Evolutionary conservation across 2,329 filamentous ascomycete genomes (phyloP).

Genomic region (Emmonsiellopsis sp.): DNA sequence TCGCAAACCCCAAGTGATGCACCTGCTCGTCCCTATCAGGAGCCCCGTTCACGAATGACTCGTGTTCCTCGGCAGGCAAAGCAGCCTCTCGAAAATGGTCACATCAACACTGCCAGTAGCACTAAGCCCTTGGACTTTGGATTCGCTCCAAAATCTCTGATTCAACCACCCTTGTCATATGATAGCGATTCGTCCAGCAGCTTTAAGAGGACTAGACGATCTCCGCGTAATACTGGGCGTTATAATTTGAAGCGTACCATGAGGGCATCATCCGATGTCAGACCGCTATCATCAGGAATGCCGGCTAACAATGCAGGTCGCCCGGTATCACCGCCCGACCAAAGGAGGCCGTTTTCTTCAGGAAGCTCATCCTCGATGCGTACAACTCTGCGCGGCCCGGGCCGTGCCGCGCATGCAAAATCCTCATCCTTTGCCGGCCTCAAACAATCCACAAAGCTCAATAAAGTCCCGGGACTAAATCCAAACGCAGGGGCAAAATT

Average conservation of each 20-base stretch:
- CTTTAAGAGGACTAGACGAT: conserved; percentile 58
- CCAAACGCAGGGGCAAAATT: conserved; percentile 18
- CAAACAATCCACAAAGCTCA: conserved; percentile 26
- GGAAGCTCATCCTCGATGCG: conserved; percentile 36
- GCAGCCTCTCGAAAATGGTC: background rate
- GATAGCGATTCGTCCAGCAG: conserved; percentile 65
- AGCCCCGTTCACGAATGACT: background rate
- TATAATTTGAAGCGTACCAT: conserved; percentile 66
- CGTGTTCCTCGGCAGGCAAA: background rate
- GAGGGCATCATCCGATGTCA: conserved; percentile 43
- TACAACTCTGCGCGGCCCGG: conserved; percentile 40
- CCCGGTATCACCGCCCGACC: conserved; percentile 58
- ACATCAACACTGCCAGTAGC: background rate
- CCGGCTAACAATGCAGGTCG: conserved; percentile 56
- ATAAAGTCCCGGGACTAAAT: conserved; percentile 14
- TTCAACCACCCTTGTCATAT: conserved; percentile 51
- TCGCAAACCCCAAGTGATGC: background rate
- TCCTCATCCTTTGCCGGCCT: conserved; percentile 33
- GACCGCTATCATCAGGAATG: conserved; percentile 29
- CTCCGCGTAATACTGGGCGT: conserved; percentile 36
- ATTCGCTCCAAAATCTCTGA: conserved; percentile 4
- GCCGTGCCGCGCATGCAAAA: conserved; percentile 27
- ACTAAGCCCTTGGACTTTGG: background rate
- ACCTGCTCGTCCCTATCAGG: background rate
- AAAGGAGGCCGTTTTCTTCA: conserved; percentile 39